Base-by-base conservation (phyloP, 2,329 filamentous ascomycete genomes). In the Passalora sequoiae region DNA sequence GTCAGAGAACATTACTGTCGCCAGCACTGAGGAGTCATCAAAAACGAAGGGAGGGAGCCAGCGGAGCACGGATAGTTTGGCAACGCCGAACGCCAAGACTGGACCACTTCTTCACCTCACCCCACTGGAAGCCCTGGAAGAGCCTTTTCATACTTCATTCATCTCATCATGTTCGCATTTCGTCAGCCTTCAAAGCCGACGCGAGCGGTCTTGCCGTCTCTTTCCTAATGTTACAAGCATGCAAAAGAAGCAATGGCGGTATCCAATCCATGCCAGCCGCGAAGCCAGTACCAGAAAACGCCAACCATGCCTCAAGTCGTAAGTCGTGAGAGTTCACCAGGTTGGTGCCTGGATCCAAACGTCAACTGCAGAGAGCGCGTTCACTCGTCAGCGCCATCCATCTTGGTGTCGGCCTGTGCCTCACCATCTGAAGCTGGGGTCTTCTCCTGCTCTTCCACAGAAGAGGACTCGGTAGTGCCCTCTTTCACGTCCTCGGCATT, bases 391-490 rank as follows among this genome's bases (percentile, higher is more conserved):
- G 25, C 27, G 16, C 42, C 40, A 36, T 48, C 13, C 45, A 41
- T 48, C 30, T 38, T 33, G 30, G 20, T 30, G 21, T 25, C 37
- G 8, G 36, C 24, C 17, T 15, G 22, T 10, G 8, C 29, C 17
- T 32, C 38, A 12, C 16, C 27, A n/a, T 20, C 19, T 27, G 40
- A 13, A 9, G 39, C 8, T 32, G 3, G 33, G 19, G 45, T 39
- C 41, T 50, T 52, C 52, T 57, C 50, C 32, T 35, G 37, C 38
- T 51, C 39, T 8, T 19, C 38, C 30, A 30, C 17, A 12, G 31
- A n/a, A 32, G 5, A 20, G 24, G 30, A n/a, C 20, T 20, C 21
- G 8, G 16, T 10, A 10, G 9, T 28, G 12, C 35, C 33, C 22
- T 24, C 16, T 15, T n/a, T 25, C 6, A 20, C 38, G 37, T 44